These are phyloP conservation scores for Cryptococcus deneoformans DNA, from an alignment of 1,284 basidiomycete species.

Conservation along the genomic window DNA sequence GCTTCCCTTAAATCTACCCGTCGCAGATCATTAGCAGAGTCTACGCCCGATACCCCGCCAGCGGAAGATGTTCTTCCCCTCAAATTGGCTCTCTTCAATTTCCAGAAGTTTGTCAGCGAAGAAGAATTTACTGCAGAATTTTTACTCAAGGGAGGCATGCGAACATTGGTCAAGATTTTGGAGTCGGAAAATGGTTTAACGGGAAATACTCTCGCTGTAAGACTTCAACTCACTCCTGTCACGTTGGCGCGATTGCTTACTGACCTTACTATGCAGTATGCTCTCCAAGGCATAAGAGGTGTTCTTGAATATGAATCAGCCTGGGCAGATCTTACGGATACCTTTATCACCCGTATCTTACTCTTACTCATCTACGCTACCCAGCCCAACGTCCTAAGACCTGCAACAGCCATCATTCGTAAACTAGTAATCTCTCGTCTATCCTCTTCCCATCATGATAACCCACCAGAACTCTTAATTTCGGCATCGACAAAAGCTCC, in stretches of 20 bases:
- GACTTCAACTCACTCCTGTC: constrained; percentile 16
- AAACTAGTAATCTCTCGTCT: constrained; percentile 41
- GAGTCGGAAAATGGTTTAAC: constrained; percentile 54
- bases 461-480: no score
- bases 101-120: constrained; percentile 87
- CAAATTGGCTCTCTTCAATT: constrained; percentile 57
- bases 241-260: background rate
- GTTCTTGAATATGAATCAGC: constrained; percentile 41
- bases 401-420: constrained; percentile 64
- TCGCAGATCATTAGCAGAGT: constrained; percentile 9
- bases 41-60: constrained; percentile 9
- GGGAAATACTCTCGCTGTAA: constrained; percentile 82
- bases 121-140: constrained; percentile 85
- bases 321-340: constrained; percentile 35
- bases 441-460: background rate
- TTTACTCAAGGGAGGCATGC: constrained; percentile 67
- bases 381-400: constrained; percentile 89
- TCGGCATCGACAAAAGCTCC: background rate
- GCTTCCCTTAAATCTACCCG: constrained; percentile 30
- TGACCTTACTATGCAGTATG: constrained; percentile 27
- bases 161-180: constrained; percentile 71
- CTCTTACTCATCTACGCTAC: constrained; percentile 71
- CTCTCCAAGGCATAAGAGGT: constrained; percentile 37
- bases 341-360: constrained; percentile 56
- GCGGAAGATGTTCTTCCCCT: constrained; percentile 40